Evolutionary conservation across 768 basidiomycete species (phyloP), one percentile per base, ranked within the genome.

Genomic region (Leucocoprinus sp.): DNA sequence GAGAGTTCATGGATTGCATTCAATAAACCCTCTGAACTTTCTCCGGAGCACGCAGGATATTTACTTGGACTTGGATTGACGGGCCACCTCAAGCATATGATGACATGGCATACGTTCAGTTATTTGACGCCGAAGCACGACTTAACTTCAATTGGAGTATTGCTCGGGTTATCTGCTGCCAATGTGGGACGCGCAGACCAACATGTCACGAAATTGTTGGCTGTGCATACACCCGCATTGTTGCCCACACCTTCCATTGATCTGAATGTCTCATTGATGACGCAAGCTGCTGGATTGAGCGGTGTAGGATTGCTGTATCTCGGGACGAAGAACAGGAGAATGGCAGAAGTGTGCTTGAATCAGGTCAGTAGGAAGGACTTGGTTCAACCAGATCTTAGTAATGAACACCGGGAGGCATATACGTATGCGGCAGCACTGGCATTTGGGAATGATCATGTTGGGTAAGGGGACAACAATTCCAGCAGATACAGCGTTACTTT

Each of bases 91-190:
- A 80, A 82, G 52, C 80, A 83, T 48, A 80, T 99, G 78, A 64
- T 89, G 55, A 91, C 90, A 1, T 95, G 93, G 88, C 91, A 96
- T 61, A 93, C 93, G 0, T 97, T 95, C 60, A 80, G 81, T 11
- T 96, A 97, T 61, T 75, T 99, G 55, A 93, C 93, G 2, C 90
- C 92, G 4, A 93, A 98, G 56, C 93, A 98, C 59, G 93, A 98
- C 55, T 72, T 91, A 51, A 98, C 95, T 0, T 92, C 91, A 2
- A 91, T 96, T 37, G 96, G 86, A 2, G 76, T 98, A 33, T 74
- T 99, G 0, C 78, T 99, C 3, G 96, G 96, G n/a, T 72, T 98
- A 35, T 81, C 92, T 2, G 90, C 91, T 2, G 89, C 93, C 1
- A 89, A 92, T 54, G 71, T 91, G 23, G 95, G 93, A 4, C 89